Evolutionary conservation across 768 basidiomycete genomes (phyloP), one percentile per base, ranked within the genome.

Genomic region (Leccinum obscurum): DNA sequence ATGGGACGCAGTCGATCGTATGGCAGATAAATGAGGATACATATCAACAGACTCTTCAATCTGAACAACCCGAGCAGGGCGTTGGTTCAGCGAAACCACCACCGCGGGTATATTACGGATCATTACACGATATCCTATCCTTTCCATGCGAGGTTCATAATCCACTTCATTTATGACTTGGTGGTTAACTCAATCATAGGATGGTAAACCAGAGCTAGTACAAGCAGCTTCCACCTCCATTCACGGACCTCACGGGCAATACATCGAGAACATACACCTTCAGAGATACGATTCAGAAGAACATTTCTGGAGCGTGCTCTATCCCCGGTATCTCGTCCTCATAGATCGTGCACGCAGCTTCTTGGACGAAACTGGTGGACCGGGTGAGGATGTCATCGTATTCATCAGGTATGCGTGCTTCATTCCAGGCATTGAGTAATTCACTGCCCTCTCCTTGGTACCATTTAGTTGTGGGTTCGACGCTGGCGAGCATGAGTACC

Each of bases 11-110:
- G 72, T 86, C 93, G 1, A 87, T 98, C 35, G 83, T 81, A 0
- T 96, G 93, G 92, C 86, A 90, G 58, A 88, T 98, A 60, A 98
- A 98, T 64, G 92, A 92, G 68, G 92, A 94, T 63, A 85, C 89
- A 0, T 87, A 93, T 71, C 82, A 86, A 14, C 82, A 87, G 64
- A 83, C 81, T 3, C 80, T 24, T 24, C 24, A n/a, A n/a, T 72
- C 70, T 3, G 82, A 83, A 64, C 35, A 24, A 3, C 66, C 61
- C 28, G 66, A 63, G 56, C 68, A 20, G 59, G 70, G 70, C 62
- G 68, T 70, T 0, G 62, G 68, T 1, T 64, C 62, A 2, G 14
- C 63, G 1, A 80, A 79, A 53, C 72, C 73, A 2, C 83, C 85
- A 1, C 80, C 87, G 0, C 81, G 84, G 62, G 75, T 95, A 35